Evolutionary conservation across 441 rosid species (phyloP).

Genomic region (Pelargonium citronellum): DNA sequence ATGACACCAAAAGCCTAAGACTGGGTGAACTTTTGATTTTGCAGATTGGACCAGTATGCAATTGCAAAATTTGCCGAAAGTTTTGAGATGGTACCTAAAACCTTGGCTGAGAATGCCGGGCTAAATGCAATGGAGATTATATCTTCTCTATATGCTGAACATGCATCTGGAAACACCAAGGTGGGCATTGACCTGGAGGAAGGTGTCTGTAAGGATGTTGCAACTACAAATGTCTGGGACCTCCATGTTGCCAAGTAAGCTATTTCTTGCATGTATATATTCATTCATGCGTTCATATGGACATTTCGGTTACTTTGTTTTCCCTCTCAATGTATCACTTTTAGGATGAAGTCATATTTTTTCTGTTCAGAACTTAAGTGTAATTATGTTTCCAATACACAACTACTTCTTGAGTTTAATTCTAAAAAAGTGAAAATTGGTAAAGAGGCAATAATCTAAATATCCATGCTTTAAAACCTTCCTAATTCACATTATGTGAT

Average conservation of each 20-base stretch:
- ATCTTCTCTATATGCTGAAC: conserved; percentile 85
- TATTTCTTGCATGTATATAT: conserved; percentile 5
- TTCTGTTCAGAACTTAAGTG: too few species aligned
- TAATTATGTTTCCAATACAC: too few species aligned
- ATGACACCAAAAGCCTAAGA: not conserved
- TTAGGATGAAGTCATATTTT: too few species aligned
- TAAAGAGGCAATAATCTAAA: not conserved
- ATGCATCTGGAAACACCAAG: conserved; percentile 80
- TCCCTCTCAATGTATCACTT: too few species aligned
- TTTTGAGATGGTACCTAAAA: conserved; percentile 97
- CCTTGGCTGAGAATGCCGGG: conserved; percentile 94
- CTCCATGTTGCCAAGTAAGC: conserved; percentile 83
- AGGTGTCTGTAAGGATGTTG: conserved; percentile 74
- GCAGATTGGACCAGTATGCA: conserved; percentile 98
- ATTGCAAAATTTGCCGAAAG: conserved; percentile 93
- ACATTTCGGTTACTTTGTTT: not conserved
- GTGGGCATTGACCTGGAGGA: conserved; percentile 86
- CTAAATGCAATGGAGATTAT: conserved; percentile 94
- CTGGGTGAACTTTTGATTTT: conserved; percentile 9
- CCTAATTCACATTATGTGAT: not conserved
- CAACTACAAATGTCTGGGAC: conserved; percentile 75
- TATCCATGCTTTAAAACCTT: not conserved
- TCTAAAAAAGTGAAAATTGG: not conserved
- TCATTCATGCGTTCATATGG: not conserved
- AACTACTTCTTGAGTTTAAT: not conserved